Conservation (phyloP, 2,329 filamentous ascomycete genomes). For the Sphaerulina musiva region DNA sequence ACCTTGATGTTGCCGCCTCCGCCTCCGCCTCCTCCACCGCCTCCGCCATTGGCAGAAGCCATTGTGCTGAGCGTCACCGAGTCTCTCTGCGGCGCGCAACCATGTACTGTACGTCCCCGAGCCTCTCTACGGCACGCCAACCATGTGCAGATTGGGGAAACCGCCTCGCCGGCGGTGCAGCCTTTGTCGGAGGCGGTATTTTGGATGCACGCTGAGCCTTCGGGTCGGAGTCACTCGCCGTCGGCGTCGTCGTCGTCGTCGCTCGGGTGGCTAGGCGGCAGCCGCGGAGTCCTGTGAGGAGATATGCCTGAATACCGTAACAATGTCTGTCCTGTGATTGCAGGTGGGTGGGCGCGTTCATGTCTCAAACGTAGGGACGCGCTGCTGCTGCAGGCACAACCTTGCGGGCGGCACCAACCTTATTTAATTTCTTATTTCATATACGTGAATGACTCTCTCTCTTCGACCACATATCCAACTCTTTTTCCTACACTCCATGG, state of each 20-base stretch:
- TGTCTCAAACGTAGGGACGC: background rate
- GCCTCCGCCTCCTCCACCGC: conserved; percentile 46
- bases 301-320: background rate
- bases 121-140: background rate
- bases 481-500: conserved; percentile 12
- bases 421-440: background rate
- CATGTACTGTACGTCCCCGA: conserved; percentile 6
- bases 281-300: background rate
- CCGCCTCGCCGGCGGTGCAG: background rate
- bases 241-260: background rate
- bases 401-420: background rate
- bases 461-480: background rate
- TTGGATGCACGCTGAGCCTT: background rate
- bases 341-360: background rate
- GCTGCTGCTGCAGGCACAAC: no score
- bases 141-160: background rate
- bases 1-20: conserved; percentile 99
- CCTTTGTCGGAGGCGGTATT: background rate
- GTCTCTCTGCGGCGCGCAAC: conserved; percentile 1
- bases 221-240: background rate
- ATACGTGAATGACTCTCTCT: background rate
- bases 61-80: conserved; percentile 16
- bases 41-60: conserved; percentile 28
- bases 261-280: background rate
- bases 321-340: background rate